Conservation (phyloP, 169 alveolate species). For the Theileria annulata region DNA sequence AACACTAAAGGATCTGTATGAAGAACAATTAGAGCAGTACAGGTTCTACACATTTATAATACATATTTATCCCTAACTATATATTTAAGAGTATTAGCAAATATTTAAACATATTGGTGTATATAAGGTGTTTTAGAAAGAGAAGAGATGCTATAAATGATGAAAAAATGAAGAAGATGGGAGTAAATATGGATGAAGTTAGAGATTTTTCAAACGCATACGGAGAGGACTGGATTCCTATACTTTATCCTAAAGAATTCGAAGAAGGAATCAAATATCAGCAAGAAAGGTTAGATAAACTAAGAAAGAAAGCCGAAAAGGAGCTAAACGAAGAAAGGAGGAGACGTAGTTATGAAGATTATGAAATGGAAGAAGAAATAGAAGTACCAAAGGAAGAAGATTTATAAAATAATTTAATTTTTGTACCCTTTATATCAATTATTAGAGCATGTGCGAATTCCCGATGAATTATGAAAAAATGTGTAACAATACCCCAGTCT, state of each 20-base stretch:
- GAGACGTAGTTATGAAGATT: background rate
- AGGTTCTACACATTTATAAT: constrained; percentile 5
- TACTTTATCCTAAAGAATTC: constrained; percentile 70
- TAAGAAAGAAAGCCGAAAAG: constrained; percentile 43
- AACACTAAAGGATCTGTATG: constrained; percentile 75
- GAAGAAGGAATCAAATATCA: constrained; percentile 55
- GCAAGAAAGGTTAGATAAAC: constrained; percentile 43
- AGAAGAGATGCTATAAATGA: constrained; percentile 58
- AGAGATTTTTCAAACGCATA: constrained; percentile 74
- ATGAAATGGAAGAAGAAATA: background rate
- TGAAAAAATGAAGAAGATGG: constrained; percentile 66
- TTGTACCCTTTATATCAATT: background rate
- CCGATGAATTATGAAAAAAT: background rate
- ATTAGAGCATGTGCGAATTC: background rate
- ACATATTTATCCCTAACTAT: too few relatives aligned
- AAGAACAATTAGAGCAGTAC: constrained; percentile 65
- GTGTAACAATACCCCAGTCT: constrained; percentile 20
- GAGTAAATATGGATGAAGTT: constrained; percentile 72
- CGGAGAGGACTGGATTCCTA: constrained; percentile 78
- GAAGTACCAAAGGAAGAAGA: background rate
- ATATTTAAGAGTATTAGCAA: background rate
- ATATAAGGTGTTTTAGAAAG: constrained; percentile 49
- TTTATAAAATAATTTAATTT: constrained; percentile 5
- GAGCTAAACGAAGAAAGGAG: constrained; percentile 10
- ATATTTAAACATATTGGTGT: too few relatives aligned